These are phyloP conservation scores for Gnaphalium uliginosum DNA, from an alignment of 129 eudicot genomes.

Conservation along the genomic window DNA sequence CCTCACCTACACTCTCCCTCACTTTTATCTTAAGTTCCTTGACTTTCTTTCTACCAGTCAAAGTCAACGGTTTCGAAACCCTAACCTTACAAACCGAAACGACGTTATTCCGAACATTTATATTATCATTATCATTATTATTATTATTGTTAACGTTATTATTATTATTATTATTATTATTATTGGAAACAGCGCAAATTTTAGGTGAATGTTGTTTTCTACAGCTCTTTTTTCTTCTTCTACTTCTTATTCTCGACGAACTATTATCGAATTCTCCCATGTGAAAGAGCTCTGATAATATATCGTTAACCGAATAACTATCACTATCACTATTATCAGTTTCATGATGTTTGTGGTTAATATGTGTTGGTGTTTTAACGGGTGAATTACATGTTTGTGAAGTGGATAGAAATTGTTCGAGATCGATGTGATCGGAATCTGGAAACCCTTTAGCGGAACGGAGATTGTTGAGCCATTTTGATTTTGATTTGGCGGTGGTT, in stretches of 20 bases:
- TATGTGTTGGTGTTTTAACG: no score
- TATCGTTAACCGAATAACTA: conserved; percentile 5
- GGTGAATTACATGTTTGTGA: background rate
- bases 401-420: conserved; percentile 16
- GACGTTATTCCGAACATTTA: background rate
- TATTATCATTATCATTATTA: background rate
- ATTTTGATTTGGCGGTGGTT: conserved; percentile 4
- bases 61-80: background rate
- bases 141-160: no score
- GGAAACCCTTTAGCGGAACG: conserved; percentile 24
- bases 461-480: conserved; percentile 19
- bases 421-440: conserved; percentile 14
- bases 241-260: no score
- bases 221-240: no score
- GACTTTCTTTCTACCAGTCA: background rate
- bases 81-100: background rate
- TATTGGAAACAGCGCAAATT: background rate
- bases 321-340: no score
- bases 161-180: no score
- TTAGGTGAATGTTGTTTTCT: no score
- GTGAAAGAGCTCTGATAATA: conserved; percentile 15
- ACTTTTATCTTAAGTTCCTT: background rate
- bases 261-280: background rate
- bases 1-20: background rate
- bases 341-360: no score